Base-by-base conservation (phyloP, 768 basidiomycete genomes). In the Piloderma croceum region DNA sequence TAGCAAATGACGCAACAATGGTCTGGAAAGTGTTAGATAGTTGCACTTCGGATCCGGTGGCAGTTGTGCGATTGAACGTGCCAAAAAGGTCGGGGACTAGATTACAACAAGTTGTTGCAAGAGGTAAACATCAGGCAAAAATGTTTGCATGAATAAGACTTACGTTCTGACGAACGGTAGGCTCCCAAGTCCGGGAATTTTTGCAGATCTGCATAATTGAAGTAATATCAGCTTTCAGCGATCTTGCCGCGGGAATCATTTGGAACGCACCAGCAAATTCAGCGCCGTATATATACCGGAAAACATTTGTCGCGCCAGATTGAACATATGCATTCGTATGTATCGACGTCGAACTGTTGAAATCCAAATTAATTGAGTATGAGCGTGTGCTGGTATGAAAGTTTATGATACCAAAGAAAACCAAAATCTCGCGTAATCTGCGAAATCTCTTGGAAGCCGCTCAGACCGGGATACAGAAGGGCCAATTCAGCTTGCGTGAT, bases 21-120 rank as follows among this genome's bases (percentile, higher is more conserved):
- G 36, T 45, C 36, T 55, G 51, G 35, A 56, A 44, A 7, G 48
- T 59, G 11, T 36, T 17, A 1, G 56, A 59, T 17, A 58, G 40
- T 17, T 47, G 44, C 13, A n/a, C 46, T 36, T 59, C 52, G 7
- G 48, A 24, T 1, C 43, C 33, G 2, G 56, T 53, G 0, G 56
- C 58, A 0, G 56, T 56, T 1, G 44, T 40, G n/a, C 10, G 31
- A 27, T 54, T 58, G 48, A 43, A 56, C 2, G 57, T 56, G 11
- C 56, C 58, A 38, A 59, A 59, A n/a, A 59, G 43, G 22, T 50
- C 45, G 5, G 19, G 33, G 6, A 56, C 54, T 56, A 29, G 24
- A 21, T 6, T 15, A 24, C 5, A 20, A 10, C 37, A 9, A 6
- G 11, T 13, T n/a, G n/a, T n/a, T n/a, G 3, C n/a, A 2, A 10